Evolutionary conservation across 2,329 filamentous ascomycete species (phyloP).

Genomic region (Pseudonectria foliicola): DNA sequence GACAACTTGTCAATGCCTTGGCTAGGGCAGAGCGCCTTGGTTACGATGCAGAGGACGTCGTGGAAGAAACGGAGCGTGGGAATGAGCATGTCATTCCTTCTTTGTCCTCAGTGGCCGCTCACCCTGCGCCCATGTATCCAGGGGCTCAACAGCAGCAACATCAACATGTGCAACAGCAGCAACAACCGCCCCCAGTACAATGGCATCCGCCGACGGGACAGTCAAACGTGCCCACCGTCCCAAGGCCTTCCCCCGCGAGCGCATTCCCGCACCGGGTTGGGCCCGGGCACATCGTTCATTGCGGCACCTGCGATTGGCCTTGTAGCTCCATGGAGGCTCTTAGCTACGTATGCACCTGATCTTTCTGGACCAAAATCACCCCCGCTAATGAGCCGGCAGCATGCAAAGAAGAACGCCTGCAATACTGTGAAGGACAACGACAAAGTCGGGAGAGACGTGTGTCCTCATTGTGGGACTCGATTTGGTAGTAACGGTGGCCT

Average conservation of each 20-base stretch:
- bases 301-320: constrained; percentile 26
- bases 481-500: constrained; percentile 37
- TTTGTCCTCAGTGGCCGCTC: constrained; percentile 8
- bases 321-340: constrained; percentile 27
- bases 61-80: constrained; percentile 31
- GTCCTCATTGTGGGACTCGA: constrained; percentile 36
- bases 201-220: too few relatives aligned
- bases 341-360: constrained; percentile 22
- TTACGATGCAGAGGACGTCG: constrained; percentile 44
- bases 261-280: too few relatives aligned
- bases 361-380: not conserved
- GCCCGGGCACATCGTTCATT: constrained; percentile 22
- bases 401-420: constrained; percentile 22
- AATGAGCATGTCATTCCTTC: constrained; percentile 33
- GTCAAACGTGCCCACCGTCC: too few relatives aligned
- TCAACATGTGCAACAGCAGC: not conserved
- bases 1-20: constrained; percentile 49
- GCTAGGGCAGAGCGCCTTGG: constrained; percentile 51
- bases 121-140: constrained; percentile 2
- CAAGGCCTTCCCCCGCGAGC: too few relatives aligned
- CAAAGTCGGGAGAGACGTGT: constrained; percentile 28
- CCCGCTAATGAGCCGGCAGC: constrained; percentile 19
- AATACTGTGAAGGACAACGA: constrained; percentile 7
- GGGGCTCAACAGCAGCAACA: constrained; percentile 1
- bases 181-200: too few relatives aligned